Conservation (phyloP, 768 basidiomycete genomes). For the Collybiopsis confluens region DNA sequence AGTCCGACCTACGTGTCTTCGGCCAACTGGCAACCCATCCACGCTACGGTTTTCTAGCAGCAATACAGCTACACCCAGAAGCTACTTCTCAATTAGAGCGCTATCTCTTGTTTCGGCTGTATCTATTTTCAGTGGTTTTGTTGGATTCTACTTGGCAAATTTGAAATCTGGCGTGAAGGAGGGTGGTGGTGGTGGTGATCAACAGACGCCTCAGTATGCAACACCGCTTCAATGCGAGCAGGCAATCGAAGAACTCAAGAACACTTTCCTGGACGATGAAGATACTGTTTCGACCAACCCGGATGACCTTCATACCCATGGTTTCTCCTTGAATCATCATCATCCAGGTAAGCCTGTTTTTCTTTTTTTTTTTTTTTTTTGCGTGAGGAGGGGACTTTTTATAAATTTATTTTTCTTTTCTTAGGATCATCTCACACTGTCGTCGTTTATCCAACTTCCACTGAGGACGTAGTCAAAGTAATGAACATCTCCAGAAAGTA, state of each 20-base stretch:
- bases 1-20: too few relatives aligned
- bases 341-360: constrained; percentile 53
- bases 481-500: constrained; percentile 73
- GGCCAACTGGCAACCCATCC: too few relatives aligned
- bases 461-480: constrained; percentile 70
- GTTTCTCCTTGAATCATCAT: constrained; percentile 68
- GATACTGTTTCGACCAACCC: constrained; percentile 46
- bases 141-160: neutral
- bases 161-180: too few relatives aligned
- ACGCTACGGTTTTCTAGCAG: too few relatives aligned
- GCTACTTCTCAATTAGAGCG: neutral
- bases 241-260: constrained; percentile 55
- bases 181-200: neutral
- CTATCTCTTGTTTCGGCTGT: neutral
- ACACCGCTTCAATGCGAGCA: constrained; percentile 37
- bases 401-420: neutral
- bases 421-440: neutral
- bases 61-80: too few relatives aligned
- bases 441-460: neutral
- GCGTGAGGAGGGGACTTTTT: too few relatives aligned
- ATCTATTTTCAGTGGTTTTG: neutral
- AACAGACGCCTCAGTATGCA: constrained; percentile 31
- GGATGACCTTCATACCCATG: constrained; percentile 49
- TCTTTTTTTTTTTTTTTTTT: constrained; percentile 23
- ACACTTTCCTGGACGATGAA: constrained; percentile 36